Percentiles rank a stretch among this genome's conserved stretches.
phyloP scores from a whole-genome alignment of 225 moss, liverwort and hornwort species.

The Pseudoscleropodium purum region DNA sequence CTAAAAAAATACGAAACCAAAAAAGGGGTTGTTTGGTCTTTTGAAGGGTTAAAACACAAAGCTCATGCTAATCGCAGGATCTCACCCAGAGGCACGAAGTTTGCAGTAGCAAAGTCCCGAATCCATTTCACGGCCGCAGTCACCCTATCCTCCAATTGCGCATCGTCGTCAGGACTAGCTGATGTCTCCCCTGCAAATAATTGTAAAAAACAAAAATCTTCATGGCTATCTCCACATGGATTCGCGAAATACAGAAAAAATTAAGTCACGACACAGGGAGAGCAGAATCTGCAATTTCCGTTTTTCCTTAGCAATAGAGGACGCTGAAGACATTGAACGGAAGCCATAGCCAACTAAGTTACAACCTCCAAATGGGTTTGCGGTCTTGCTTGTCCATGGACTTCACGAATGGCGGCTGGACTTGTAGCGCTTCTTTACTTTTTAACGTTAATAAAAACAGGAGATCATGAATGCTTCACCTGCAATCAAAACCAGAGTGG shows the following conservation, averaged over 20 bases:
- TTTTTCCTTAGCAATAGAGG: background rate
- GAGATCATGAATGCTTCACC: background rate
- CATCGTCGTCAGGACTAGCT: constrained; percentile 15
- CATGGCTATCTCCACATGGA: background rate
- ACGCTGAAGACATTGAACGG: background rate
- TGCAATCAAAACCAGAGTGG: background rate
- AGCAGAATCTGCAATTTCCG: background rate
- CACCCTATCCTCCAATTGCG: background rate
- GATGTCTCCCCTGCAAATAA: constrained; percentile 8
- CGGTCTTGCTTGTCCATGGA: background rate
- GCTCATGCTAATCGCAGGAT: background rate
- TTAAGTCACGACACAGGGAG: background rate
- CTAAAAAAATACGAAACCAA: background rate
- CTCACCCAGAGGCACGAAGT: constrained; percentile 35
- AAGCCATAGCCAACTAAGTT: constrained; percentile 16
- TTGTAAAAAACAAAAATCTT: background rate
- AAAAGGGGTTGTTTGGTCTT: no score
- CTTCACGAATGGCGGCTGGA: background rate
- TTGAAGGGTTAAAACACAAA: background rate
- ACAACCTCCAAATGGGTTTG: background rate
- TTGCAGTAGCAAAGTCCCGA: constrained; percentile 15
- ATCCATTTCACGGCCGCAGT: constrained; percentile 12
- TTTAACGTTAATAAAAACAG: background rate
- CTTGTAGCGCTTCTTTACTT: background rate
- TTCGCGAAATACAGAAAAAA: background rate